Base-by-base conservation (phyloP, 192 early-diverging fungal genomes). In the Umbelopsis isabellina region DNA sequence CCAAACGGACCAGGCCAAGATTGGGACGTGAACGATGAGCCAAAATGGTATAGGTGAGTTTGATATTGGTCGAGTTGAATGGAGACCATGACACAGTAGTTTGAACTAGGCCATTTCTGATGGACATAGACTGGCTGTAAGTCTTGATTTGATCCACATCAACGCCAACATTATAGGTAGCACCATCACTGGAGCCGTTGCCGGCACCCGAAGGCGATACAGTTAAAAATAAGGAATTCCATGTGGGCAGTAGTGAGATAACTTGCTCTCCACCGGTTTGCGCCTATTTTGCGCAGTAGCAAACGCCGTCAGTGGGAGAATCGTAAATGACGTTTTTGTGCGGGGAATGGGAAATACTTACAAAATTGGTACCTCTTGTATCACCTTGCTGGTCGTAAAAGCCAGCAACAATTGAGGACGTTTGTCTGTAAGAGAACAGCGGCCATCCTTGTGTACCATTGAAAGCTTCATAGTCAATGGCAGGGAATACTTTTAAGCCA, bases 211-310 rank as follows among this genome's bases (percentile, higher is more conserved):
- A 20, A 22, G 52, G 45, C n/a, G 67, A 50, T 10, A 78, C 71
- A 25, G 68, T 73, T 27, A 78, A 5, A 46, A 65, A 78, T 13
- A 78, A 46, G 3, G 68, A 73, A 10, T 68, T 70, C 76, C 76
- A 78, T 2, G 76, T 78, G 4, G 76, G 76, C 6, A 78, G 49
- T 3, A 78, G 65, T 5, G 76, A 78, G 6, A 78, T 70, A 46
- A 78, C 76, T 65, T 78, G 76, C 30, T 78, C 58, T 12, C 76
- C 76, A n/a, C 76, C 76, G 1, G 51, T 78, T 73, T 78, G 76
- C 4, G 44, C 76, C 76, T 78, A 49, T 5, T 33, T 0, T 50
- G 23, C 50, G 9, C 21, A 52, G 21, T 2, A 20, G 12, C 4
- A 10, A 22, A 21, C 21, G 21, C n/a, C 12, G 25, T 25, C 4